Base-by-base conservation (phyloP, 495 filamentous ascomycete genomes). In the Talaromyces wortmannii region DNA sequence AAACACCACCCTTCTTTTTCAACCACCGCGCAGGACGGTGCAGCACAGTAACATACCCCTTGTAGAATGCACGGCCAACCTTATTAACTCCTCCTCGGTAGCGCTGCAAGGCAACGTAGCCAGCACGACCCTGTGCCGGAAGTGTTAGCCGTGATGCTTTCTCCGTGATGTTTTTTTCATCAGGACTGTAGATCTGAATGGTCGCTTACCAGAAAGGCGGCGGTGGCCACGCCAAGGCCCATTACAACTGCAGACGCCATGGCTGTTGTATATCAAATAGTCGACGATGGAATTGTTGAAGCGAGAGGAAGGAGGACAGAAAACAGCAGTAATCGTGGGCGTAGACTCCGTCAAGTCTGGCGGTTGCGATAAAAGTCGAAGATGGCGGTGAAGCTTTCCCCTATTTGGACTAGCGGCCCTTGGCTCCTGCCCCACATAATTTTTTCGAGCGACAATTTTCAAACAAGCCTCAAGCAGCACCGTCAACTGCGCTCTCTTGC, bases 21-120 rank as follows among this genome's bases (percentile, higher is more conserved):
- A 30, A 30, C 3, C 16, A 50, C 23, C 12, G 8, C 23, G 23
- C 23, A n/a, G 23, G 10, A 8, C 8, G 45, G 16, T 46, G 18
- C 8, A 6, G 6, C 6, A 16, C 32, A 4, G 1, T 43, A 33
- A 68, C 70, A 42, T 51, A 77, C 74, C 94, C 94, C 72, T 96
- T 97, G 78, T 96, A 97, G 67, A 88, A 99, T 31, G 89, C 84
- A 69, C 89, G 89, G 57, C 94, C 92, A 53, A 96, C 69, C n/a
- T 82, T 81, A 57, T 84, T 83, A 55, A 86, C 77, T 61, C 86
- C 85, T 64, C 88, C 90, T 58, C 85, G 79, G 52, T 86, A 97
- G 54, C 89, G 83, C 46, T 91, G 87, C 63, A 90, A 81, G 52
- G 95, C 94, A 50, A 96, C 86, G 10, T 95, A 77, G 51, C 92